phyloP scores from a whole-genome alignment of 1,284 basidiomycete species.

The Ganoderma lucidum region DNA sequence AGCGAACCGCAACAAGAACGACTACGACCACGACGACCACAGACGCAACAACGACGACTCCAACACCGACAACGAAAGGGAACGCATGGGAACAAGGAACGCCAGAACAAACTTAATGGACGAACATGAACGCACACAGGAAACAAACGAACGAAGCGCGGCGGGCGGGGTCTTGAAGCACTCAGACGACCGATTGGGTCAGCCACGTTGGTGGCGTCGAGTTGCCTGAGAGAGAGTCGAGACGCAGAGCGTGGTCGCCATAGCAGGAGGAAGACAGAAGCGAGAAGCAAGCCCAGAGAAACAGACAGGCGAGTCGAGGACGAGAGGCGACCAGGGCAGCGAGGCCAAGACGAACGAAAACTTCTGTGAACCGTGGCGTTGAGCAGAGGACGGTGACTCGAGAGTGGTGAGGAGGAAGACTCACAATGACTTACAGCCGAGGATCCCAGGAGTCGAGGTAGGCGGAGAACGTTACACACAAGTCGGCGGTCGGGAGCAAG shows the following conservation, averaged over 20 bases:
- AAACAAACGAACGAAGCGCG: neutral
- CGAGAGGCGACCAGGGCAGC: neutral
- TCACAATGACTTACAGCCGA: neutral
- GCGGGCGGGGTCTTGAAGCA: neutral
- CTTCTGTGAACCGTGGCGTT: neutral
- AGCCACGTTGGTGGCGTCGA: conserved; percentile 8
- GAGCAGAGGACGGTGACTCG: neutral
- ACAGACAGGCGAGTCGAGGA: neutral
- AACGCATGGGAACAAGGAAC: neutral
- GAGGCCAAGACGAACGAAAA: neutral
- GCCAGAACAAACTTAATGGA: neutral
- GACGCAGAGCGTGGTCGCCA: neutral
- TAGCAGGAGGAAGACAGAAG: neutral
- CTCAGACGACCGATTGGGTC: neutral
- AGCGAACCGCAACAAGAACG: neutral
- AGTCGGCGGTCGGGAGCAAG: neutral
- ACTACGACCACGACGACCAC: neutral
- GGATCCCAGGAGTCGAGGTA: neutral
- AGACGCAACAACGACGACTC: neutral
- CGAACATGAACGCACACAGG: neutral
- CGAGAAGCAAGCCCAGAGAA: neutral
- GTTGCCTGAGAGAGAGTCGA: conserved; percentile 1
- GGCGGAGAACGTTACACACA: no score
- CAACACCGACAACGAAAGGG: neutral
- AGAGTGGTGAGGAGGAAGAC: neutral